A percentile compares a stretch with the other conserved stretches of the same genome.
These are phyloP conservation scores for Aspergillus sp. DNA, from an alignment of 2,329 filamentous ascomycete species.

Conservation along the genomic window DNA sequence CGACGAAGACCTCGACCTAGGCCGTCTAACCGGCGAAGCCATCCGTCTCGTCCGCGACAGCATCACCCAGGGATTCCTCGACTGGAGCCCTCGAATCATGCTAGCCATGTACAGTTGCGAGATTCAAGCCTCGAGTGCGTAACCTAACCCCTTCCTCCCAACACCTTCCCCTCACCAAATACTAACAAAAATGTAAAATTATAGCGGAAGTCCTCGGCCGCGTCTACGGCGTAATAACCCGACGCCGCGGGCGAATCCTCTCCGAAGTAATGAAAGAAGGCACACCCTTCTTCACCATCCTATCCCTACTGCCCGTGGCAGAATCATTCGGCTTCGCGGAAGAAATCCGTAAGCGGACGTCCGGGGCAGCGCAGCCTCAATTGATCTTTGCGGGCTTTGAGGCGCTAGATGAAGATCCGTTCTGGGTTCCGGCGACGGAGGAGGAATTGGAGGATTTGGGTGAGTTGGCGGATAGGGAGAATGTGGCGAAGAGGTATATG, in stretches of 20 bases:
- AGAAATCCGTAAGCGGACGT: conserved; percentile 93
- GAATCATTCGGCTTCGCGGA: conserved; percentile 96
- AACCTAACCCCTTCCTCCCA: not conserved
- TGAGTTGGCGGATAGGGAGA: conserved; percentile 89
- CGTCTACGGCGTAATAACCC: conserved; percentile 97
- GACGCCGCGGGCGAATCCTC: conserved; percentile 83
- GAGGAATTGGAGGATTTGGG: conserved; percentile 96
- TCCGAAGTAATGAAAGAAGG: conserved; percentile 92
- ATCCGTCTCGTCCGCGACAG: conserved; percentile 84
- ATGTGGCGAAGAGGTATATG: conserved; percentile 95
- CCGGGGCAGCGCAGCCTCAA: conserved; percentile 87
- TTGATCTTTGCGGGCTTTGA: conserved; percentile 92
- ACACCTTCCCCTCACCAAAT: not conserved
- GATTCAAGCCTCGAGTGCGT: conserved; percentile 86
- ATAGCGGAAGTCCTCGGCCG: conserved; percentile 86
- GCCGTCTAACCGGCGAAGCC: conserved; percentile 85
- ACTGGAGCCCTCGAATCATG: conserved; percentile 94
- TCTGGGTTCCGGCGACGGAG: conserved; percentile 96
- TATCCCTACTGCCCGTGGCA: conserved; percentile 82
- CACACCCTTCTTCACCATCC: conserved; percentile 94
- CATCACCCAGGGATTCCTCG: conserved; percentile 84
- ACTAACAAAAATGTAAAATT: not conserved
- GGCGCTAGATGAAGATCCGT: conserved; percentile 90
- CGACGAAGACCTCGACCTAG: conserved; percentile 60
- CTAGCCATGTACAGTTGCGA: conserved; percentile 98